phyloP scores from a whole-genome alignment of 1,284 basidiomycete genomes.

The Lentinus polychrous region DNA sequence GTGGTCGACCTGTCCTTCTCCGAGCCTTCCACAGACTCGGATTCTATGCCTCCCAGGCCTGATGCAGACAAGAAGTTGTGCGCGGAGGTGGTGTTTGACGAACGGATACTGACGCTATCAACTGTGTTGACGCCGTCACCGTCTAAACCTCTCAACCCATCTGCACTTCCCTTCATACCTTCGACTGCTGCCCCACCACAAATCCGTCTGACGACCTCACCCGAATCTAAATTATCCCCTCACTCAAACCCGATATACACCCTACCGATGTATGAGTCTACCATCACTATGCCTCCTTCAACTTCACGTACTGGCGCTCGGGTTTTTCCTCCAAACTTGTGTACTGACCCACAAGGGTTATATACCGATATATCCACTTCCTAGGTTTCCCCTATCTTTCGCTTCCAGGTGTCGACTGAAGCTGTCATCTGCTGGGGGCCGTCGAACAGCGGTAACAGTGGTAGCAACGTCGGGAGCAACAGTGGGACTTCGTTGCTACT shows the following conservation, averaged over 20 bases:
- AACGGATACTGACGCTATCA: conserved; percentile 8
- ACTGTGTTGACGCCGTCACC: conserved; percentile 21
- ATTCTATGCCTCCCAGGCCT: conserved; percentile 23
- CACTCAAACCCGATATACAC: conserved; percentile 13
- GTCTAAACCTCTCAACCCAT: conserved; percentile 25
- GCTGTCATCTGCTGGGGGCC: conserved; percentile 21
- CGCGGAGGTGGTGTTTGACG: conserved; percentile 19
- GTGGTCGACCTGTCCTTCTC: conserved; percentile 20
- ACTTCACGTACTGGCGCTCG: conserved; percentile 19
- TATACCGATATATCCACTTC: conserved; percentile 19
- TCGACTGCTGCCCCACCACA: conserved; percentile 11
- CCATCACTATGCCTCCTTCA: conserved; percentile 19
- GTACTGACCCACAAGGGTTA: conserved; percentile 28
- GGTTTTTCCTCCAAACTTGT: conserved; percentile 22
- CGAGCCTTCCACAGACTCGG: conserved; percentile 22
- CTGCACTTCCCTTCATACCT: conserved; percentile 25
- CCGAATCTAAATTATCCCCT: conserved; percentile 15
- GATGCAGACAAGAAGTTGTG: conserved; percentile 21
- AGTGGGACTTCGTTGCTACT: conserved; percentile 14
- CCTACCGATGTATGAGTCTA: conserved; percentile 24
- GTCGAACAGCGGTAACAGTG: conserved; percentile 6
- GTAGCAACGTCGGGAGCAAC: no score
- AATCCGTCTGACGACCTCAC: conserved; percentile 14
- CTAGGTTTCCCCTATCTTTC: conserved; percentile 12
- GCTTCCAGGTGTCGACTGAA: conserved; percentile 16